These are phyloP conservation scores for Xerocomus nothofagi DNA, from an alignment of 1,284 basidiomycete species.

Conservation along the genomic window DNA sequence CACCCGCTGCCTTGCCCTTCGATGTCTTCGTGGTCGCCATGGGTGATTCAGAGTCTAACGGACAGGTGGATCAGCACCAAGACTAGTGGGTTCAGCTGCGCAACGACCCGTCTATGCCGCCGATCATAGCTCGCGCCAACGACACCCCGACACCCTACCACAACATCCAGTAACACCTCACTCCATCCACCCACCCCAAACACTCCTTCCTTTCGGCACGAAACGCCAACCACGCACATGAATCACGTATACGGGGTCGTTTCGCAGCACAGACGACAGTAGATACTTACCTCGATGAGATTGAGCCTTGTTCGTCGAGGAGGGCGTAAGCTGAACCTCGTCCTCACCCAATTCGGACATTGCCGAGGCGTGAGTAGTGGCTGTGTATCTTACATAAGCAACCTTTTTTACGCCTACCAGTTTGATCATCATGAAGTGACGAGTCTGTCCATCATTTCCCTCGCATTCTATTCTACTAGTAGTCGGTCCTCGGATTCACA, in stretches of 20 bases:
- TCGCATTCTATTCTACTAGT: too few species aligned
- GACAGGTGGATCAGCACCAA: slow-evolving; percentile 5
- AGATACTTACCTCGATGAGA: slow-evolving; percentile 29
- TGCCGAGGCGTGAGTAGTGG: slow-evolving; percentile 24
- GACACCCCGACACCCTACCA: not conserved
- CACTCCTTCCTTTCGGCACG: not conserved
- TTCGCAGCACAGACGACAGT: not conserved
- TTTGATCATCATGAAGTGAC: too few species aligned
- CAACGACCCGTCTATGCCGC: not conserved
- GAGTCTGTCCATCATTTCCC: too few species aligned
- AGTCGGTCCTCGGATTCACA: too few species aligned
- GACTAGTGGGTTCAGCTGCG: not conserved
- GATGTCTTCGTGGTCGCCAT: slow-evolving; percentile 66
- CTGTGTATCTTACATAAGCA: too few species aligned
- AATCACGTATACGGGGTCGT: not conserved
- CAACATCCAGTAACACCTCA: slow-evolving; percentile 19
- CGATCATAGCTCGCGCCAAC: not conserved
- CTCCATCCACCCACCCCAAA: slow-evolving; percentile 27
- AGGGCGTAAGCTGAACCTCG: not conserved
- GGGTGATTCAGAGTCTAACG: slow-evolving; percentile 17
- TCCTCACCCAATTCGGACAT: slow-evolving; percentile 16
- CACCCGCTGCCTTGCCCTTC: slow-evolving; percentile 61
- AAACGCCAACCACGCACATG: not conserved
- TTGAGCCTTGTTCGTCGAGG: slow-evolving; percentile 28
- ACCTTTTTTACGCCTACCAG: too few species aligned